These are phyloP conservation scores for Fusarium anthophilum DNA, from an alignment of 2,329 filamentous ascomycete species.

Conservation along the genomic window DNA sequence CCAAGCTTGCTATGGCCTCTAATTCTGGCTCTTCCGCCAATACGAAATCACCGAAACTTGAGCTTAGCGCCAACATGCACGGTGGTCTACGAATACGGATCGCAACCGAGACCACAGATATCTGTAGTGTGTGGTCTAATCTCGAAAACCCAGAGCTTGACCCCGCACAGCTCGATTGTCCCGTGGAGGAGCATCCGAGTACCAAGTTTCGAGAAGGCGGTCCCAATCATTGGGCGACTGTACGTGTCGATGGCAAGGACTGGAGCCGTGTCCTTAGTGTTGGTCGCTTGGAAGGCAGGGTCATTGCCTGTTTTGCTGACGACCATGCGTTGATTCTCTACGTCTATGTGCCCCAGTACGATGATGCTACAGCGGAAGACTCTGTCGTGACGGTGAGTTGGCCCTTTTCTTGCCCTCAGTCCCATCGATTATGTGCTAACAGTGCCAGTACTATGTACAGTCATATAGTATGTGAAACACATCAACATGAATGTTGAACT, in stretches of 20 bases:
- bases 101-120: conserved; percentile 83
- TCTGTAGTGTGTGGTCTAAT: conserved; percentile 85
- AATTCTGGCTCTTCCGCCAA: conserved; percentile 52
- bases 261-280: conserved; percentile 96
- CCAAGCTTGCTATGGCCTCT: conserved; percentile 76
- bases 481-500: neutral
- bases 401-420: neutral
- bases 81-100: conserved; percentile 84
- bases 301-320: conserved; percentile 90
- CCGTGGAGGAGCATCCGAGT: conserved; percentile 82
- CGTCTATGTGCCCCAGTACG: conserved; percentile 79
- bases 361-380: conserved; percentile 72
- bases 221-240: conserved; percentile 86
- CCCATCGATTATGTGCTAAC: conserved; percentile 35
- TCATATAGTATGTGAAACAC: conserved; percentile 49
- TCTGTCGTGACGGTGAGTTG: conserved; percentile 75
- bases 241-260: conserved; percentile 91
- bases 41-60: conserved; percentile 71
- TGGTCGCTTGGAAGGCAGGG: conserved; percentile 85
- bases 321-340: conserved; percentile 85
- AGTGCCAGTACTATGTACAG: conserved; percentile 54
- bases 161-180: conserved; percentile 75
- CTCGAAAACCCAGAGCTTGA: conserved; percentile 90
- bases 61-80: conserved; percentile 94
- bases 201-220: conserved; percentile 80